These are phyloP conservation scores for Gigaspora rosea DNA, from an alignment of 192 early-diverging fungal species.

Conservation along the genomic window DNA sequence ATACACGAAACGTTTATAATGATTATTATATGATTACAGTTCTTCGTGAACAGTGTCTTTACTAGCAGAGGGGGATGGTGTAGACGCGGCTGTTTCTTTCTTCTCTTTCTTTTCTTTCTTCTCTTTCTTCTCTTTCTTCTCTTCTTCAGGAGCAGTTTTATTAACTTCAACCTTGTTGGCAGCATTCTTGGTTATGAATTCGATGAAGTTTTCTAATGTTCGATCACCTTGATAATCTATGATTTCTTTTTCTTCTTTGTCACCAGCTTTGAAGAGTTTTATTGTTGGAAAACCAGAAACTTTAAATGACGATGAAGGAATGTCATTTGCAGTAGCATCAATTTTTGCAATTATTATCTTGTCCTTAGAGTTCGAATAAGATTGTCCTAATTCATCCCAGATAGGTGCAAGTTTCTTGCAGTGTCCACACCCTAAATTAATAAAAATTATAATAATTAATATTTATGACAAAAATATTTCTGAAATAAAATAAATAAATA, in stretches of 20 bases:
- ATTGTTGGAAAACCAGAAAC: constrained; percentile 95
- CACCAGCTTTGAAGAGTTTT: constrained; percentile 82
- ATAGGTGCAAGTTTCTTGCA: constrained; percentile 62
- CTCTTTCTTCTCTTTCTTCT: no score
- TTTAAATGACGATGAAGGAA: constrained; percentile 71
- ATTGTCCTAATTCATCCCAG: constrained; percentile 81
- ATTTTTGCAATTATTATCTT: constrained; percentile 81
- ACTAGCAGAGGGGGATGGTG: no score
- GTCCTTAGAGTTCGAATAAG: constrained; percentile 41
- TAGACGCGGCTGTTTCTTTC: no score
- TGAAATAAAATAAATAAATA: not conserved
- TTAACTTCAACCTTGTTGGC: constrained; percentile 51
- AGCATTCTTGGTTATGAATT: constrained; percentile 79
- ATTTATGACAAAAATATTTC: no score
- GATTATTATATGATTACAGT: no score
- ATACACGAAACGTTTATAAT: no score
- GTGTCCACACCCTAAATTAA: constrained; percentile 45
- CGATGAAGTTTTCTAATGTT: constrained; percentile 70
- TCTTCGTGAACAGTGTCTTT: no score
- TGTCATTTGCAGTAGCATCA: constrained; percentile 93
- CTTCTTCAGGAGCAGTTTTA: not conserved
- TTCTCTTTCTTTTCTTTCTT: no score
- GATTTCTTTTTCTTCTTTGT: constrained; percentile 56
- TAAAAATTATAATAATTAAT: not conserved
- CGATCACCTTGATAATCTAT: constrained; percentile 87